phyloP scores from a whole-genome alignment of 371 early-diverging fungal genomes.

The Mortierella sp. region DNA sequence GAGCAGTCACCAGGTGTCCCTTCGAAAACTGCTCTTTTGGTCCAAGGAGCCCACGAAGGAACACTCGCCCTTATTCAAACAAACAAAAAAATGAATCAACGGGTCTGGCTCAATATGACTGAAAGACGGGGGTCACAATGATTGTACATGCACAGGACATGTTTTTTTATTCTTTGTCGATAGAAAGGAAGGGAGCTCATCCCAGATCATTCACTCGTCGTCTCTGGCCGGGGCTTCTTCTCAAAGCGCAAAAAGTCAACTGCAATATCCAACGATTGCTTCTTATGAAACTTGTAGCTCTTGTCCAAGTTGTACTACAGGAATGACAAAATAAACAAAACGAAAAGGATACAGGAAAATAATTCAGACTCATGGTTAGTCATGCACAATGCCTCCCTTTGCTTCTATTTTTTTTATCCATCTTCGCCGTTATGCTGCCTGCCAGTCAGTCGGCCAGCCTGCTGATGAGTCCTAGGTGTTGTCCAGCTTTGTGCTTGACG shows the following conservation, averaged over 20 bases:
- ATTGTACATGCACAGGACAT: too few relatives aligned
- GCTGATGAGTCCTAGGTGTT: neutral
- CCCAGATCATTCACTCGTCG: neutral
- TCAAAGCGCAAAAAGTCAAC: slow-evolving; percentile 83
- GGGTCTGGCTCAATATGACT: too few relatives aligned
- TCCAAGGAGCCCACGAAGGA: slow-evolving; percentile 12
- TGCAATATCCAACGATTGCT: slow-evolving; percentile 80
- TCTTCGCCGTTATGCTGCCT: neutral
- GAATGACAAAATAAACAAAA: neutral
- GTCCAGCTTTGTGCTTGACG: neutral
- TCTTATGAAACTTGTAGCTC: slow-evolving; percentile 91
- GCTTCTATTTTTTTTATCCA: neutral
- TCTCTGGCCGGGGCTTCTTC: slow-evolving; percentile 51
- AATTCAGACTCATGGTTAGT: slow-evolving; percentile 8
- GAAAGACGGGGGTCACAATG: too few relatives aligned
- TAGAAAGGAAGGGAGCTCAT: too few relatives aligned
- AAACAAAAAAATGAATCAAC: too few relatives aligned
- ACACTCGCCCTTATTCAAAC: too few relatives aligned
- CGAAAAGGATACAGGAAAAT: neutral
- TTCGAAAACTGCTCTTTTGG: slow-evolving; percentile 11
- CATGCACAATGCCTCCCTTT: neutral
- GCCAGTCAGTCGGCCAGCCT: neutral
- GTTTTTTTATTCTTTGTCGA: neutral
- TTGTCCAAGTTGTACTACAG: slow-evolving; percentile 83
- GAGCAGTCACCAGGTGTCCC: neutral